A percentile compares a stretch with the other conserved stretches of the same genome.
Evolutionary conservation across 2,329 filamentous ascomycete species (phyloP).

Genomic region (Pseudocercospora ulei): DNA sequence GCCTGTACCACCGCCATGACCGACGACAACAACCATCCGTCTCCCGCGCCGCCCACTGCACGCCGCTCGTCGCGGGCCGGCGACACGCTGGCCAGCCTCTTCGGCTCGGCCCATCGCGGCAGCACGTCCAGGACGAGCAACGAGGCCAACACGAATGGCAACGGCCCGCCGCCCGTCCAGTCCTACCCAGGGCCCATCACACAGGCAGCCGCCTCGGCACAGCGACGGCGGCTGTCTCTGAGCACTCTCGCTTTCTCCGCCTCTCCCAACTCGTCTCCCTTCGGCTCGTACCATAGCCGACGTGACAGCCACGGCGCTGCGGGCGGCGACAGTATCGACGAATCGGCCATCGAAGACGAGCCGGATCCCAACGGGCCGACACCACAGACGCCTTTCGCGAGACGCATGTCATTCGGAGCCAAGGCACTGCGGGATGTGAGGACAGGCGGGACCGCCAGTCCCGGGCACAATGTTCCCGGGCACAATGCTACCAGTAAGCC

Average conservation of each 20-base stretch:
- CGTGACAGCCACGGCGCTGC: conserved; percentile 39
- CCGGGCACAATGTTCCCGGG: conserved; percentile 25
- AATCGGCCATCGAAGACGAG: conserved; percentile 47
- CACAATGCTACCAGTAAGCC: conserved; percentile 32
- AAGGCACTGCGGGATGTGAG: conserved; percentile 65
- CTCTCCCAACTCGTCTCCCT: conserved; percentile 39
- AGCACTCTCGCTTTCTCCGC: conserved; percentile 43
- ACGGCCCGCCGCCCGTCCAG: conserved; percentile 22
- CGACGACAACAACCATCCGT: conserved; percentile 17
- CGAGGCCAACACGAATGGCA: conserved; percentile 26
- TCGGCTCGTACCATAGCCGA: conserved; percentile 38
- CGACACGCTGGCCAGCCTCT: conserved; percentile 44
- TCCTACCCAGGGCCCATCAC: conserved; percentile 41
- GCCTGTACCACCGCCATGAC: conserved; percentile 20
- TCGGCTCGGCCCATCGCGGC: conserved; percentile 34
- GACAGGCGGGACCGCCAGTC: conserved; percentile 33
- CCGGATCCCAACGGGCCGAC: conserved; percentile 26
- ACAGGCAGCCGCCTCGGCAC: conserved; percentile 43
- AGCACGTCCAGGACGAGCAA: conserved; percentile 27
- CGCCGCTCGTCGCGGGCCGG: conserved; percentile 43
- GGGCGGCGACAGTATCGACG: conserved; percentile 39
- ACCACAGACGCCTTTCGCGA: conserved; percentile 61
- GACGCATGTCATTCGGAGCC: conserved; percentile 83
- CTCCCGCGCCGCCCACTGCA: conserved; percentile 24
- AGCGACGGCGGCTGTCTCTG: conserved; percentile 43